These are phyloP conservation scores for Phyllosticta ampelicida DNA, from an alignment of 2,329 filamentous ascomycete species.

Conservation along the genomic window DNA sequence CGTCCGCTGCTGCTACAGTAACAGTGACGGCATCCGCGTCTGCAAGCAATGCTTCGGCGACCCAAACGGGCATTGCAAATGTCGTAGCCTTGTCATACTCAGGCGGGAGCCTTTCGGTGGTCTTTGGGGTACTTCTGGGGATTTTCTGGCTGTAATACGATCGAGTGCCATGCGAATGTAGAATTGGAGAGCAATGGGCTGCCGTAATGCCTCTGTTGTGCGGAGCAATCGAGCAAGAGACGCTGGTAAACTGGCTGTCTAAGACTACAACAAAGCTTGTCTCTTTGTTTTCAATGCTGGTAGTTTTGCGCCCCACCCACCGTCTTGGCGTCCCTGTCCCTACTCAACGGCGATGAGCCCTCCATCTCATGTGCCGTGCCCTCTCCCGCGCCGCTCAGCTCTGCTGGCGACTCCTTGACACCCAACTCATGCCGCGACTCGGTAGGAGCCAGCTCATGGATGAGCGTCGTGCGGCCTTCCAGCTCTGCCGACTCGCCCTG, in stretches of 20 bases:
- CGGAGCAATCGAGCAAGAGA: no score
- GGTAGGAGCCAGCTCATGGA: background rate
- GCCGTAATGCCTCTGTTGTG: background rate
- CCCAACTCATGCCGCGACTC: constrained; percentile 2
- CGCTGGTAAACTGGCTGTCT: background rate
- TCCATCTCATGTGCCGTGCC: constrained; percentile 3
- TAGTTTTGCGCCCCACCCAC: background rate
- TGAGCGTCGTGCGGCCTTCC: background rate
- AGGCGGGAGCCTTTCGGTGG: background rate
- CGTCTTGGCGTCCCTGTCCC: background rate
- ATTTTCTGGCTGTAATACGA: background rate
- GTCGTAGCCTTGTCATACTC: background rate
- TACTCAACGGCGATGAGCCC: background rate
- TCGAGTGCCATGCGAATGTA: background rate
- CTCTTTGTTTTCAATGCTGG: background rate
- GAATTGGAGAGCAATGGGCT: background rate
- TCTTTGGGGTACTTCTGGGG: background rate
- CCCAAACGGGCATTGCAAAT: background rate
- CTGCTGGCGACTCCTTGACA: background rate
- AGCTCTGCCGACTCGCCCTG: background rate
- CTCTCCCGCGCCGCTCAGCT: constrained; percentile 2
- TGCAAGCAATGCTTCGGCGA: background rate
- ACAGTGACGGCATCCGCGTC: background rate
- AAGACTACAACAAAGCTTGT: background rate
- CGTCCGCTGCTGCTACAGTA: background rate